phyloP scores from a whole-genome alignment of 148 eudicot species.

The Rhododendron ferrugineum region DNA sequence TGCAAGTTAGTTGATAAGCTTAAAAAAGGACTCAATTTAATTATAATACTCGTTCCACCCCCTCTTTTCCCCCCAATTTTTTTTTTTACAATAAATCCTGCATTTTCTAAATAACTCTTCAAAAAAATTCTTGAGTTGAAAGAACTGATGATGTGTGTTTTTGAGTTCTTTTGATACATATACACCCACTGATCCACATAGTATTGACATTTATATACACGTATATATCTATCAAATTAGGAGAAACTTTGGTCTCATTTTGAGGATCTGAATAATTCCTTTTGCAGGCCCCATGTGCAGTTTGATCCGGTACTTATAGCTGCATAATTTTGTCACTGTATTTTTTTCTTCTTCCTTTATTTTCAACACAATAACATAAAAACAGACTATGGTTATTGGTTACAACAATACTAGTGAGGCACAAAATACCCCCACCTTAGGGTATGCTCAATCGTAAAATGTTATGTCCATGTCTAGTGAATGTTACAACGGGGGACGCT shows the following conservation, averaged over 20 bases:
- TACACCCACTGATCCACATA: not conserved
- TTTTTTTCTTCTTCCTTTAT: not conserved
- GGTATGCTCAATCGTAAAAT: not conserved
- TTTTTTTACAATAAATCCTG: not conserved
- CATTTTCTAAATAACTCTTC: not conserved
- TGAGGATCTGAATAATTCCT: not conserved
- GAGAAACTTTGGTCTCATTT: not conserved
- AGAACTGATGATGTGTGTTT: not conserved
- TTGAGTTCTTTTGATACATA: not conserved
- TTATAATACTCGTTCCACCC: not conserved
- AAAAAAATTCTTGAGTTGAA: not conserved
- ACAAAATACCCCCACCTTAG: not conserved
- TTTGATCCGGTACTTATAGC: not conserved
- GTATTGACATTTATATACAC: not conserved
- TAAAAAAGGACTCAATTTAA: too few relatives aligned
- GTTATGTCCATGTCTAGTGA: not conserved
- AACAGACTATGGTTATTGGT: not conserved
- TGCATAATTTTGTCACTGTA: not conserved
- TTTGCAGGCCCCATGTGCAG: not conserved
- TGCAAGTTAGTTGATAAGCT: not conserved
- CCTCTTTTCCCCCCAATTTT: not conserved
- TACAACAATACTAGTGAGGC: not conserved
- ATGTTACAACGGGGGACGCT: not conserved
- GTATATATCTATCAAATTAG: not conserved
- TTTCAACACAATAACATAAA: not conserved